Conservation (phyloP, 2,329 filamentous ascomycete genomes). For the Penicillium paneum region DNA sequence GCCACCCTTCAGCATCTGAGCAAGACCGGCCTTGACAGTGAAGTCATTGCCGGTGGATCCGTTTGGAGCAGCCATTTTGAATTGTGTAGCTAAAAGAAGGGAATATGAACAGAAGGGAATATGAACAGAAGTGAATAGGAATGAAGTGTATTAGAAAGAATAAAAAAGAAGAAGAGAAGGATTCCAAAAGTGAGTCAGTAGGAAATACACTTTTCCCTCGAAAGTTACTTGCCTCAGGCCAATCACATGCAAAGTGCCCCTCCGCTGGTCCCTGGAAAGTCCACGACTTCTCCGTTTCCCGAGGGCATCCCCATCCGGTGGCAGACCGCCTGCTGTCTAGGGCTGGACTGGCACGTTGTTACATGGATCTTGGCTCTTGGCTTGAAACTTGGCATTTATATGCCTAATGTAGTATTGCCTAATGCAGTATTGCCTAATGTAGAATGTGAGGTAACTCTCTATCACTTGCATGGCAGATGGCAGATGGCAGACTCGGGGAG, state of each 20-base stretch:
- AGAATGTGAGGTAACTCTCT: background rate
- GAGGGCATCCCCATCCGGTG: slow-evolving; percentile 7
- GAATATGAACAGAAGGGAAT: slow-evolving; percentile 3
- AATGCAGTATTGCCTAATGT: background rate
- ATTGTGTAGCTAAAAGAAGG: slow-evolving; percentile 2
- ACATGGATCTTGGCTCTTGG: no score
- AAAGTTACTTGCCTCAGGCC: slow-evolving; percentile 16
- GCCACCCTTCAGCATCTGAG: slow-evolving; percentile 97
- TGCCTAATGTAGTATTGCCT: no score
- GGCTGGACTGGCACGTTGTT: background rate
- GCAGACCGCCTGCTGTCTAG: slow-evolving; percentile 15
- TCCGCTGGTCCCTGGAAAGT: background rate
- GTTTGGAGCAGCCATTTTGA: slow-evolving; percentile 38
- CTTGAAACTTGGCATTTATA: background rate
- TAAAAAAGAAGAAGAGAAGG: slow-evolving; percentile 6
- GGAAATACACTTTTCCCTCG: slow-evolving; percentile 15
- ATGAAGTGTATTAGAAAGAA: slow-evolving; percentile 4
- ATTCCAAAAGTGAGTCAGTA: slow-evolving; percentile 22
- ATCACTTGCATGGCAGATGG: no score
- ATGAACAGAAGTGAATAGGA: background rate
- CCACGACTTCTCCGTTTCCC: slow-evolving; percentile 5
- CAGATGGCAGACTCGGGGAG: no score
- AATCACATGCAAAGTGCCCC: slow-evolving; percentile 10
- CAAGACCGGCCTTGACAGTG: slow-evolving; percentile 89
- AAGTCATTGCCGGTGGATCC: slow-evolving; percentile 57